These are phyloP conservation scores for Alternaria novae-zelandiae DNA, from an alignment of 2,329 filamentous ascomycete species.

Conservation along the genomic window DNA sequence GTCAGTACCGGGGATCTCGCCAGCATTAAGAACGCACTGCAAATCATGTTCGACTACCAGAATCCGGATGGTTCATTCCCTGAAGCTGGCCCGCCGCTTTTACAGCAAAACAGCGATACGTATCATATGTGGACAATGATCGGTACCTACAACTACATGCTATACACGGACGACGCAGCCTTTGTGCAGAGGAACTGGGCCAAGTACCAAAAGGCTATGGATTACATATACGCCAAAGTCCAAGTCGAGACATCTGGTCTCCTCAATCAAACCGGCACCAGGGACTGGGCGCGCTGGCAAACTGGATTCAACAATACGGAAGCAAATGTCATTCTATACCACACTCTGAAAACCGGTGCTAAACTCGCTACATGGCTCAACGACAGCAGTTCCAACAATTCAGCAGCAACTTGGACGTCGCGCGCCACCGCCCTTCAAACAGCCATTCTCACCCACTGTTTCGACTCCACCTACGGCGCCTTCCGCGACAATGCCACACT, in stretches of 20 bases:
- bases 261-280: constrained; percentile 23
- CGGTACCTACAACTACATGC: constrained; percentile 27
- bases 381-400: not conserved
- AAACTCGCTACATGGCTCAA: constrained; percentile 19
- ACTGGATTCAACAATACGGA: constrained; percentile 41
- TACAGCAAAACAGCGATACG: constrained; percentile 25
- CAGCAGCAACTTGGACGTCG: not conserved
- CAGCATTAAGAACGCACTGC: constrained; percentile 19
- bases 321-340: constrained; percentile 44
- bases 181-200: constrained; percentile 22
- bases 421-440: constrained; percentile 8
- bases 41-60: constrained; percentile 28
- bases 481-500: constrained; percentile 27
- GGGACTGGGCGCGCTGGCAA: constrained; percentile 42
- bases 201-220: constrained; percentile 17
- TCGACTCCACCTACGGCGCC: constrained; percentile 2
- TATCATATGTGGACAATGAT: constrained; percentile 32
- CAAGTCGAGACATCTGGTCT: constrained; percentile 20
- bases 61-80: constrained; percentile 27
- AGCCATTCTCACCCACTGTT: constrained; percentile 12
- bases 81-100: constrained; percentile 22
- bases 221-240: constrained; percentile 19
- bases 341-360: constrained; percentile 31
- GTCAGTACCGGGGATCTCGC: constrained; percentile 18
- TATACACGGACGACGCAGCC: constrained; percentile 17